A percentile compares a stretch with the other conserved stretches of the same genome.
These are phyloP conservation scores for Elsinoe necatrix DNA, from an alignment of 2,329 filamentous ascomycete genomes.

Conservation along the genomic window DNA sequence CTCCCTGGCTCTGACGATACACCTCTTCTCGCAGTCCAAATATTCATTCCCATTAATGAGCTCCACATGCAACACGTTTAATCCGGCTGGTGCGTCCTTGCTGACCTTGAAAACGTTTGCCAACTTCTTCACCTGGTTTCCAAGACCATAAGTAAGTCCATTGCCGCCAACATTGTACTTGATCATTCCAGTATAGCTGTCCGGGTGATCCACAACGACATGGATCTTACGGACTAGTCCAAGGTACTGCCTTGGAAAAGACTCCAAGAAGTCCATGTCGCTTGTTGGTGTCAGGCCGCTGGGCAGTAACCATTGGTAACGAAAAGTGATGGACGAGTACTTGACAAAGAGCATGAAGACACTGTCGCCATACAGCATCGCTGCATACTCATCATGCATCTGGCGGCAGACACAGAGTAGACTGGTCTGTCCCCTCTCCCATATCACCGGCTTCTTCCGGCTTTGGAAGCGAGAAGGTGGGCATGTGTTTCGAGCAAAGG, in stretches of 20 bases:
- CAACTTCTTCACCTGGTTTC: slow-evolving; percentile 34
- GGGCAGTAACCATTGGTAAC: slow-evolving; percentile 37
- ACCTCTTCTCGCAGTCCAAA: slow-evolving; percentile 25
- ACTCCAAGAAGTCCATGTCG: slow-evolving; percentile 34
- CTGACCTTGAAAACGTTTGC: slow-evolving; percentile 30
- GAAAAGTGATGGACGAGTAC: slow-evolving; percentile 37
- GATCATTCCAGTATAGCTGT: slow-evolving; percentile 44
- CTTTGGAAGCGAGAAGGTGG: slow-evolving; percentile 2
- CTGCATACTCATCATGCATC: slow-evolving; percentile 38
- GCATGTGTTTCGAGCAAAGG: not conserved
- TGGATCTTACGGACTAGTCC: slow-evolving; percentile 35
- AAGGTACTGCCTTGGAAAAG: slow-evolving; percentile 36
- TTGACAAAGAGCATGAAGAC: slow-evolving; percentile 40
- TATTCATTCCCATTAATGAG: slow-evolving; percentile 25
- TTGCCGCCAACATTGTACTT: slow-evolving; percentile 43
- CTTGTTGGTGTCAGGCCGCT: slow-evolving; percentile 34
- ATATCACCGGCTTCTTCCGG: slow-evolving; percentile 31
- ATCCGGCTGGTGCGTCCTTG: slow-evolving; percentile 24
- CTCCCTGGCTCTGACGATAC: slow-evolving; percentile 24
- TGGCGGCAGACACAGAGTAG: slow-evolving; percentile 35
- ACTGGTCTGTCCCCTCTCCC: slow-evolving; percentile 35
- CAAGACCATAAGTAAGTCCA: slow-evolving; percentile 37
- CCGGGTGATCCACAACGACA: slow-evolving; percentile 40
- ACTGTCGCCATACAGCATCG: slow-evolving; percentile 39
- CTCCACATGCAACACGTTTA: slow-evolving; percentile 11